Evolutionary conservation across 2,329 filamentous ascomycete species (phyloP).

Genomic region (Fusarium pininemorale): DNA sequence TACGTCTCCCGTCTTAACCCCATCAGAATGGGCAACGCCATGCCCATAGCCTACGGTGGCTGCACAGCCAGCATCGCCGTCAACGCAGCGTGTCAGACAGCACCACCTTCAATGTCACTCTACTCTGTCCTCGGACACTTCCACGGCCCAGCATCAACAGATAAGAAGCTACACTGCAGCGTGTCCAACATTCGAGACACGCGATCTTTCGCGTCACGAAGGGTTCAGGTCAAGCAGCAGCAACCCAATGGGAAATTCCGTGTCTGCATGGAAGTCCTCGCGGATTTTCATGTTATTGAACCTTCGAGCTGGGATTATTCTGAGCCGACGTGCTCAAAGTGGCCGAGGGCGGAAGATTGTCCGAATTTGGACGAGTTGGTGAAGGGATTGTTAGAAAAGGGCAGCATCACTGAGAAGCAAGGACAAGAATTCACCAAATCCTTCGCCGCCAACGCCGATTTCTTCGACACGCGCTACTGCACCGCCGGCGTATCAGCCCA

Average conservation of each 20-base stretch:
- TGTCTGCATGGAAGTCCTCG: constrained; percentile 53
- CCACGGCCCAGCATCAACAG: constrained; percentile 55
- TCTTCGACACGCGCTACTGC: constrained; percentile 50
- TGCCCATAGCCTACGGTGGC: constrained; percentile 56
- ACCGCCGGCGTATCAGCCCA: constrained; percentile 54
- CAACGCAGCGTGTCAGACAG: constrained; percentile 52
- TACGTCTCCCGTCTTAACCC: constrained; percentile 44
- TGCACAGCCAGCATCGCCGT: constrained; percentile 53
- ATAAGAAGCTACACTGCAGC: constrained; percentile 49
- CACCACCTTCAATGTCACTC: constrained; percentile 49
- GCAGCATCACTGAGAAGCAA: constrained; percentile 37
- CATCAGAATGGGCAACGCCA: constrained; percentile 45
- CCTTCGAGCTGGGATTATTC: constrained; percentile 50
- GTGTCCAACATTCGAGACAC: constrained; percentile 54
- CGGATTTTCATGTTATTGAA: constrained; percentile 58
- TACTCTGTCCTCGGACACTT: constrained; percentile 59
- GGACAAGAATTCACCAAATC: constrained; percentile 34
- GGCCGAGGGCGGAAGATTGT: constrained; percentile 43
- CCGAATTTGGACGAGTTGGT: constrained; percentile 16
- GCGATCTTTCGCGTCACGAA: constrained; percentile 57
- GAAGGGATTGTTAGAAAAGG: constrained; percentile 31
- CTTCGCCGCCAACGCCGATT: constrained; percentile 43
- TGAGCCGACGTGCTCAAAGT: constrained; percentile 45
- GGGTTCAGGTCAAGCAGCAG: constrained; percentile 56
- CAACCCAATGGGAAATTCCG: constrained; percentile 49